Conservation (phyloP, 768 basidiomycete species). For the Rhodotorula taiwanensis region DNA sequence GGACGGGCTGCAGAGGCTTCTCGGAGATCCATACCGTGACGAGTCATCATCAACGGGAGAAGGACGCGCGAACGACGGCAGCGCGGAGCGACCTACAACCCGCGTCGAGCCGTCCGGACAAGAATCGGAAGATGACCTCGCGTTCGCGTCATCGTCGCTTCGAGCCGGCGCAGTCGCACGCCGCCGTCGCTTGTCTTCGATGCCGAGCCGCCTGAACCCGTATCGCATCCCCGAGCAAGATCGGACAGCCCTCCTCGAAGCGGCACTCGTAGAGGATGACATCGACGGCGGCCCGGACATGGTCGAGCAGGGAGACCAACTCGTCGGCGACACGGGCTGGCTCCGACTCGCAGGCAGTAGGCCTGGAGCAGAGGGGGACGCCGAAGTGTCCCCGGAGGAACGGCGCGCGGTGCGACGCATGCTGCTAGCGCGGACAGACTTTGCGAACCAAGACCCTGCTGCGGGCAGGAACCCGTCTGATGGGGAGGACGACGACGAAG, state of each 20-base stretch:
- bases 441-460: too few relatives aligned
- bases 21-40: too few relatives aligned
- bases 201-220: not conserved
- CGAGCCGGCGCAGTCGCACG: not conserved
- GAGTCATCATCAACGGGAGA: too few relatives aligned
- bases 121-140: not conserved
- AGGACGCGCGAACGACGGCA: not conserved
- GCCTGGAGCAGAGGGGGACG: not conserved
- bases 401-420: not conserved
- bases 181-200: not conserved
- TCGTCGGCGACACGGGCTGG: conserved; percentile 10
- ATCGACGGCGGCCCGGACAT: not conserved
- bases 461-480: too few relatives aligned
- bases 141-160: not conserved
- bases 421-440: not conserved
- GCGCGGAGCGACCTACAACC: too few relatives aligned
- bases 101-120: too few relatives aligned
- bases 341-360: not conserved
- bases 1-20: too few relatives aligned
- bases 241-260: too few relatives aligned
- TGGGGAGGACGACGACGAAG: too few relatives aligned
- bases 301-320: not conserved
- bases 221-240: not conserved
- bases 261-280: too few relatives aligned
- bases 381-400: conserved; percentile 5